Base-by-base conservation (phyloP, 116 monocot genomes). In the Thalassia testudinum region DNA sequence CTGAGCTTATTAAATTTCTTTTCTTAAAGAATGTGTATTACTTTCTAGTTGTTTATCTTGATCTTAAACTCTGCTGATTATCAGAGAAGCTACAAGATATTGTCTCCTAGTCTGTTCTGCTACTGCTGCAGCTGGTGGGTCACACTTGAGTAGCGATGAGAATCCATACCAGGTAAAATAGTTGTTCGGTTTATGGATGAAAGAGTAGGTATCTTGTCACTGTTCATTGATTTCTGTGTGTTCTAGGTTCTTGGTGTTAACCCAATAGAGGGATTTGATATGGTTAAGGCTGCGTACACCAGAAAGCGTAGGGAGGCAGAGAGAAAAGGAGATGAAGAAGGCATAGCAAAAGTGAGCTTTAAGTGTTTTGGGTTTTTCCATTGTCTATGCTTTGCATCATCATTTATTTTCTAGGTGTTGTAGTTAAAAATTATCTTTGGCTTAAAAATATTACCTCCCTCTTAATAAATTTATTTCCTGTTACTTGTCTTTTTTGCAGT, bases 231-330 rank as follows among this genome's bases (percentile, higher is more conserved):
- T 43, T 25, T 52, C 6, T 24, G 13, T 52, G n/a, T n/a, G n/a
- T 47, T 43, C 43, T 37, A 75, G 70, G 65, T 70, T 60, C 57
- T 69, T 27, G 69, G 87, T 48, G 76, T 84, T 37, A 87, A 52
- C 52, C 87, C 84, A 20, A 75, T 87, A 24, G 73, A 52, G 47
- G 78, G 81, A 24, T 93, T 93, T 67, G 87, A 87, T 60, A 76
- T 34, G 73, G 64, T 87, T 63, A 93, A 87, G 67, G 49, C 44
- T 17, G 68, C 87, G 18, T 87, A 87, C 55, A 62, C 60, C 38
- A 81, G 75, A 52, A 77, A 63, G 70, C 59, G 58, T 13, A 87
- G 75, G 62, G 92, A 83, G 38, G 92, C 92, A 19, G 92, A 93
- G 66, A 75, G 54, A 57, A 78, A 56, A 62, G 83, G 87, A 27